Conservation (phyloP, 257 asterid species). For the Ilex aquifolium region DNA sequence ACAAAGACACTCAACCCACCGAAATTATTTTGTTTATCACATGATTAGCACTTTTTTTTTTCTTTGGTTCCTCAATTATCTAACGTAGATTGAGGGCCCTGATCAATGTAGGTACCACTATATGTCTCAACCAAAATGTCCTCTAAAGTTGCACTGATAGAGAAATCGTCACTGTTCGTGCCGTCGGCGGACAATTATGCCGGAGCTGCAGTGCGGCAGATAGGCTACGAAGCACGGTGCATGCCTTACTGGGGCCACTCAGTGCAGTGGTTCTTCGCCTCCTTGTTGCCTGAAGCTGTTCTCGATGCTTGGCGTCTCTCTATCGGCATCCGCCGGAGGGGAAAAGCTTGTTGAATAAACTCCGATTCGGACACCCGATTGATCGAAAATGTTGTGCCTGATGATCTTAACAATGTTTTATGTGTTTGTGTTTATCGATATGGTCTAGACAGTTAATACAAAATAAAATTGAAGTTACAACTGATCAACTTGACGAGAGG, state of each 20-base stretch:
- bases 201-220: conserved; percentile 41
- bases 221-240: conserved; percentile 60
- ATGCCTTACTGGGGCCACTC: conserved; percentile 80
- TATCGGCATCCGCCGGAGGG: conserved; percentile 30
- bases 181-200: conserved; percentile 57
- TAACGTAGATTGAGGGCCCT: neutral
- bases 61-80: too few species aligned
- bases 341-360: neutral
- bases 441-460: too few species aligned
- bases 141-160: conserved; percentile 54
- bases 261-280: conserved; percentile 58
- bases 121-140: conserved; percentile 72
- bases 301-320: conserved; percentile 62
- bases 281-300: conserved; percentile 41
- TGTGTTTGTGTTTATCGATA: too few species aligned
- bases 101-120: conserved; percentile 53
- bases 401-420: too few species aligned
- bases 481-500: too few species aligned
- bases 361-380: too few species aligned
- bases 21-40: too few species aligned
- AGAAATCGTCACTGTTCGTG: conserved; percentile 46
- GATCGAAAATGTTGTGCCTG: too few species aligned
- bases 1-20: too few species aligned
- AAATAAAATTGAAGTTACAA: too few species aligned
- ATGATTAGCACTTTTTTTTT: too few species aligned